Evolutionary conservation across 257 asterid species (phyloP).

Genomic region (Scutellaria barbata): DNA sequence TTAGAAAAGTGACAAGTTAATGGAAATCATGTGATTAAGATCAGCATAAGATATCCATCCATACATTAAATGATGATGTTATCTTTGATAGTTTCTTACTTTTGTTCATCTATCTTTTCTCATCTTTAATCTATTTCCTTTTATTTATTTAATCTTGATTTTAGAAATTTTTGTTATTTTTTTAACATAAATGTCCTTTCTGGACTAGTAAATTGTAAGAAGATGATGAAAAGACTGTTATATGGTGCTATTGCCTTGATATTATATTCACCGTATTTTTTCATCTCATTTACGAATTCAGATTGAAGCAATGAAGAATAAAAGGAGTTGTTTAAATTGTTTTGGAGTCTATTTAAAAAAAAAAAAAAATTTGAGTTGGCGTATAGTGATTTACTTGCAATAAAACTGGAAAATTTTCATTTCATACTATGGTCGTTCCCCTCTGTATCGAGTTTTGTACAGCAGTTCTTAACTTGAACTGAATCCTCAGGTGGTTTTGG

Average conservation of each 20-base stretch:
- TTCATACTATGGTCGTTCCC: not conserved
- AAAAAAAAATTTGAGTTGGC: no score
- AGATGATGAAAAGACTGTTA: not conserved
- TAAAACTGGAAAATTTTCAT: not conserved
- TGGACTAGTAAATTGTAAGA: not conserved
- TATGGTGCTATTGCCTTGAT: not conserved
- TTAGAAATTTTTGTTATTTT: not conserved
- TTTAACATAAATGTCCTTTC: not conserved
- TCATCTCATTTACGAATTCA: conserved; percentile 3
- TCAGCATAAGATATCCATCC: not conserved
- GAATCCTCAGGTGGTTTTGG: conserved; percentile 86
- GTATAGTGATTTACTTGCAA: not conserved
- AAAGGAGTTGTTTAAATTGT: not conserved
- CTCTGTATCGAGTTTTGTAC: not conserved
- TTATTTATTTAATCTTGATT: not conserved
- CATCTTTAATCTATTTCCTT: not conserved
- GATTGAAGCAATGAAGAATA: conserved; percentile 15
- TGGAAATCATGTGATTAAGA: conserved; percentile 2
- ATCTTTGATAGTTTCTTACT: not conserved
- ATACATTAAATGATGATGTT: not conserved
- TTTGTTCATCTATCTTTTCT: not conserved
- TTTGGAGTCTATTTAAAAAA: no score
- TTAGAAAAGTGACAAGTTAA: not conserved
- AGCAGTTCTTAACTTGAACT: conserved; percentile 24
- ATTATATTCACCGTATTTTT: not conserved